A percentile compares a stretch with the other conserved stretches of the same genome.
phyloP scores from a whole-genome alignment of 2,329 filamentous ascomycete species.

The Penicillium sp. region DNA sequence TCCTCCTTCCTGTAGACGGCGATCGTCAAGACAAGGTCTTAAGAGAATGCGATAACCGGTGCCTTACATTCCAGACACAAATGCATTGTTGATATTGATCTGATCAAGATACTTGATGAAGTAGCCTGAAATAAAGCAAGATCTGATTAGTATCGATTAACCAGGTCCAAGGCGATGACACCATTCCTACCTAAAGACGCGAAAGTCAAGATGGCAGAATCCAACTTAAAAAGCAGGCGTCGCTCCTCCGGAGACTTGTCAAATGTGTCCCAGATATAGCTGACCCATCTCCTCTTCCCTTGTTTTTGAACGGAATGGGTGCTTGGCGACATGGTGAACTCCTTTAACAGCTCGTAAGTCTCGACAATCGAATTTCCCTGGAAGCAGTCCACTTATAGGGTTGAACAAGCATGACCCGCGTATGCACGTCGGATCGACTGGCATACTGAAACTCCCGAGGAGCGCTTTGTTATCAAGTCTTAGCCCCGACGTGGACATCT shows the following conservation, averaged over 20 bases:
- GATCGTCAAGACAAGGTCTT: no score
- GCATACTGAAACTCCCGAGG: no score
- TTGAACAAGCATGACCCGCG: background rate
- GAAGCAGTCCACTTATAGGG: no score
- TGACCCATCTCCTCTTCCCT: slow-evolving; percentile 45
- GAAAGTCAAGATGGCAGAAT: slow-evolving; percentile 50
- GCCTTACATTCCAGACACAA: slow-evolving; percentile 47
- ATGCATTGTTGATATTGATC: slow-evolving; percentile 48
- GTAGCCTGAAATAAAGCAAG: slow-evolving; percentile 39
- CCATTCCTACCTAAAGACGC: slow-evolving; percentile 39
- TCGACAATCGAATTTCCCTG: no score
- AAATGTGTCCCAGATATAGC: slow-evolving; percentile 54
- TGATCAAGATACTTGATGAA: slow-evolving; percentile 53
- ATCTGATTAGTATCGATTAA: background rate
- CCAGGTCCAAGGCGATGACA: background rate
- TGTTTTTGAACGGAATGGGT: slow-evolving; percentile 26
- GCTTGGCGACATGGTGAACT: background rate
- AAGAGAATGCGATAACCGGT: background rate
- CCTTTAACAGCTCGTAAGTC: no score
- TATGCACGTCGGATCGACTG: background rate
- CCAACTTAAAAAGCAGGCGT: slow-evolving; percentile 50
- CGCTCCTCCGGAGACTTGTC: slow-evolving; percentile 53
- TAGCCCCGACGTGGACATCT: no score
- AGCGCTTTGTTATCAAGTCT: no score
- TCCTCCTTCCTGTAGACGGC: slow-evolving; percentile 50